Evolutionary conservation across 345 rosid genomes (phyloP).

Genomic region (Physaria fendleri): DNA sequence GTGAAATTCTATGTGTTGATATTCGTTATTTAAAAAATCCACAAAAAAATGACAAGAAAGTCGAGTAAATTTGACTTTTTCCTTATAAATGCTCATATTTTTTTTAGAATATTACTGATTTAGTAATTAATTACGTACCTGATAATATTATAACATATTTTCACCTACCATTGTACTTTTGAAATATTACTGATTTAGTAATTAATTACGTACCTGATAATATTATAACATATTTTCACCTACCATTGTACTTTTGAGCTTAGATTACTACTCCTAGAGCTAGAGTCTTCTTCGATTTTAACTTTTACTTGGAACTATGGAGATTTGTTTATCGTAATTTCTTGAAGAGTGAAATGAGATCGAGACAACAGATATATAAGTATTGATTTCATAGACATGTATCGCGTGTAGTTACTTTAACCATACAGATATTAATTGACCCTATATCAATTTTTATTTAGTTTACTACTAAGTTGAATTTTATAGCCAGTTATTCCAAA

Average conservation of each 20-base stretch:
- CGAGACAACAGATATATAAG: not conserved
- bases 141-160: constrained; percentile 6
- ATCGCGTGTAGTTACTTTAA: not conserved
- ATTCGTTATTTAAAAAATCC: constrained; percentile 32
- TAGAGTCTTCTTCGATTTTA: constrained; percentile 1
- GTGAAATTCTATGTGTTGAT: constrained; percentile 42
- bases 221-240: constrained; percentile 12
- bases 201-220: not conserved
- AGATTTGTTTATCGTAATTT: constrained; percentile 8
- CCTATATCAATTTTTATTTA: too few relatives aligned
- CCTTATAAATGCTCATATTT: constrained; percentile 27
- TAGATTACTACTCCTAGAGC: not conserved
- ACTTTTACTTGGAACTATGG: not conserved
- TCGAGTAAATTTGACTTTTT: constrained; percentile 42
- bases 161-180: constrained; percentile 5
- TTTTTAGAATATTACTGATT: constrained; percentile 5
- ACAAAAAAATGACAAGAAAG: constrained; percentile 25
- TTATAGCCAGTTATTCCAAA: too few relatives aligned
- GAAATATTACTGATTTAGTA: not conserved
- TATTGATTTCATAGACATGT: not conserved
- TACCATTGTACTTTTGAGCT: not conserved
- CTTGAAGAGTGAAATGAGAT: not conserved
- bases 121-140: not conserved
- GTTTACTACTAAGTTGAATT: too few relatives aligned
- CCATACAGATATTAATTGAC: not conserved